Evolutionary conservation across 768 basidiomycete genomes (phyloP), one percentile per base, ranked within the genome.

Genomic region (Gelatoporia subvermispora): DNA sequence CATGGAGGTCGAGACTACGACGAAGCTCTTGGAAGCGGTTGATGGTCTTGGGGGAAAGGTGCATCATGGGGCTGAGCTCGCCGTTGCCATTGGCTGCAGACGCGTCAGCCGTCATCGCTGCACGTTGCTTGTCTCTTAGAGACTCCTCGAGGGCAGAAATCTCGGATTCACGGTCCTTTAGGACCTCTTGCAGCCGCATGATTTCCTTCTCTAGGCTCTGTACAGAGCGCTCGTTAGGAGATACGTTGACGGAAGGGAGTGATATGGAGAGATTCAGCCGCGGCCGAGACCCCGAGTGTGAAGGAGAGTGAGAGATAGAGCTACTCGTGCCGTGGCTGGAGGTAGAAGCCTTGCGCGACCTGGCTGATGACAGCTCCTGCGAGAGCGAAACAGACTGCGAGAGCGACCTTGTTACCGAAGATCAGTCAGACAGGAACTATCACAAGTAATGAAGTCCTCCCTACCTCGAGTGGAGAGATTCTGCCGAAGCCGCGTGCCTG

Each of bases 381-480:
- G 93, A 94, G 60, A 95, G 84, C 77, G 93, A 95, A 75, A 85
- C 81, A 67, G 93, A 93, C 70, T 89, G 89, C 73, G 88, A 91
- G 57, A 85, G 81, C 82, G 91, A 92, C 79, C 88, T 90, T 58
- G 38, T 45, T 48, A 54, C 48, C 51, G 50, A 43, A 43, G 50
- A 50, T 48, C 49, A 43, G 40, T 43, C 35, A 31, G 28, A 31
- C 28, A 31, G 28, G 28, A 31, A 7, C 52, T 49, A 50, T 41
- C 47, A 60, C 35, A 53, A 46, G 49, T 45, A n/a, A 52, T 56
- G 59, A 42, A 49, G 40, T 22, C 43, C 45, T 48, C 61, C 64
- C 56, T 68, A 85, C 87, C 89, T 90, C 79, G 81, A 77, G 75
- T 89, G 90, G 65, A 91, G 82, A 65, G 87, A 90, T 67, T 93